phyloP scores from a whole-genome alignment of 352 stramenopile genomes.

The Phytopythium litorale region DNA sequence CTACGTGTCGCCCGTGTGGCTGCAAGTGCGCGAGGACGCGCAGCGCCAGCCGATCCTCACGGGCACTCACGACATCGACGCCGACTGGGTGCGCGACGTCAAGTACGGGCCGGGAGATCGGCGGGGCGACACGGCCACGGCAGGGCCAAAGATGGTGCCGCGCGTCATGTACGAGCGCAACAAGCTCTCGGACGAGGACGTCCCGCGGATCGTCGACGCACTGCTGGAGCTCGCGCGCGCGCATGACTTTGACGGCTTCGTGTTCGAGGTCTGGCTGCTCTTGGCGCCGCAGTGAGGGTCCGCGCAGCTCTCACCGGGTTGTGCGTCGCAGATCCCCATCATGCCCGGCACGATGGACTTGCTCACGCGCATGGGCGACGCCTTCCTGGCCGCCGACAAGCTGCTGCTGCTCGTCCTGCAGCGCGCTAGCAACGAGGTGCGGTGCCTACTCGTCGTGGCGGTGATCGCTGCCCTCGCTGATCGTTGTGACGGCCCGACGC shows the following conservation, averaged over 20 bases:
- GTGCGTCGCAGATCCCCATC: slow-evolving; percentile 41
- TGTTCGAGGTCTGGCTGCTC: slow-evolving; percentile 40
- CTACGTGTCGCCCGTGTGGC: slow-evolving; percentile 78
- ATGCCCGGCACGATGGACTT: slow-evolving; percentile 52
- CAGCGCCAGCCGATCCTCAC: slow-evolving; percentile 53
- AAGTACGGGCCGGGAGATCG: slow-evolving; percentile 19
- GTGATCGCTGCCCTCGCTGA: background rate
- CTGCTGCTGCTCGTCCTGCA: slow-evolving; percentile 64
- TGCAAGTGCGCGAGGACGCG: slow-evolving; percentile 63
- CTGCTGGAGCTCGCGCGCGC: slow-evolving; percentile 36
- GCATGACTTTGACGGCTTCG: slow-evolving; percentile 62
- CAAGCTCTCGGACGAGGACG: slow-evolving; percentile 38
- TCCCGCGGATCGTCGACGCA: slow-evolving; percentile 47
- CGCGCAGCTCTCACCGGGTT: background rate
- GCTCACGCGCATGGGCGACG: slow-evolving; percentile 47
- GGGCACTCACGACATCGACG: slow-evolving; percentile 68
- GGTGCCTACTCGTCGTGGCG: background rate
- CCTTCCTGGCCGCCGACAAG: slow-evolving; percentile 40
- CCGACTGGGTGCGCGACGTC: slow-evolving; percentile 46
- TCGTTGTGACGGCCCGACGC: background rate
- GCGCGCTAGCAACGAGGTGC: slow-evolving; percentile 49
- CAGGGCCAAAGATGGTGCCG: slow-evolving; percentile 52
- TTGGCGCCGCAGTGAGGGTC: background rate
- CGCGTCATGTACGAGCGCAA: slow-evolving; percentile 82
- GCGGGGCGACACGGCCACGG: background rate